A percentile compares a stretch with the other conserved stretches of the same genome.
Evolutionary conservation across 2,329 filamentous ascomycete species (phyloP).

Genomic region (Lachnellula hyalina): DNA sequence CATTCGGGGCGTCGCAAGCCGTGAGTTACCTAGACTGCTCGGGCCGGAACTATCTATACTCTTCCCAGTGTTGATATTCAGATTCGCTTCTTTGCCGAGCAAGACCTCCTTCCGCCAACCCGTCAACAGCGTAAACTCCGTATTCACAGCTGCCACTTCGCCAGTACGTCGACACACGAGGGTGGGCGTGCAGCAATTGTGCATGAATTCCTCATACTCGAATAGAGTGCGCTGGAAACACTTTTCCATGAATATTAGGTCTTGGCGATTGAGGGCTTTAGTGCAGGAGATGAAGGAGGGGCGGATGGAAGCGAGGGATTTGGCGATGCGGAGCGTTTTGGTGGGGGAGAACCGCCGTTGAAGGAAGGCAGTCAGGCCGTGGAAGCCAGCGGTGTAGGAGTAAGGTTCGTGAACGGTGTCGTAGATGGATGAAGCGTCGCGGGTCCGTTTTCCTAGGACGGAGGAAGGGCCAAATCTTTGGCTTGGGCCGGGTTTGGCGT

Average conservation of each 20-base stretch:
- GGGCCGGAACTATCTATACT: constrained; percentile 40
- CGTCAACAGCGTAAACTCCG: constrained; percentile 93
- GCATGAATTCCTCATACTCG: constrained; percentile 90
- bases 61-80: constrained; percentile 68
- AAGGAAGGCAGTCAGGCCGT: constrained; percentile 77
- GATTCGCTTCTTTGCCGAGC: constrained; percentile 78
- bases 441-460: constrained; percentile 45
- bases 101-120: constrained; percentile 91
- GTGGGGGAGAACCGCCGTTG: constrained; percentile 71
- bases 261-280: constrained; percentile 78
- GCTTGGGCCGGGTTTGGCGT: constrained; percentile 17
- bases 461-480: constrained; percentile 28
- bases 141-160: constrained; percentile 91
- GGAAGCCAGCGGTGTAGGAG: constrained; percentile 84
- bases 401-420: constrained; percentile 87
- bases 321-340: constrained; percentile 77
- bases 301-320: constrained; percentile 81
- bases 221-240: constrained; percentile 89
- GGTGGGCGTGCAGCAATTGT: constrained; percentile 81
- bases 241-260: constrained; percentile 96
- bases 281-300: constrained; percentile 92
- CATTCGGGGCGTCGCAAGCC: constrained; percentile 47
- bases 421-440: constrained; percentile 82
- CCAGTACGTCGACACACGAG: constrained; percentile 89
- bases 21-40: constrained; percentile 30